Conservation (phyloP, 345 rosid species). For the Murraya paniculata region DNA sequence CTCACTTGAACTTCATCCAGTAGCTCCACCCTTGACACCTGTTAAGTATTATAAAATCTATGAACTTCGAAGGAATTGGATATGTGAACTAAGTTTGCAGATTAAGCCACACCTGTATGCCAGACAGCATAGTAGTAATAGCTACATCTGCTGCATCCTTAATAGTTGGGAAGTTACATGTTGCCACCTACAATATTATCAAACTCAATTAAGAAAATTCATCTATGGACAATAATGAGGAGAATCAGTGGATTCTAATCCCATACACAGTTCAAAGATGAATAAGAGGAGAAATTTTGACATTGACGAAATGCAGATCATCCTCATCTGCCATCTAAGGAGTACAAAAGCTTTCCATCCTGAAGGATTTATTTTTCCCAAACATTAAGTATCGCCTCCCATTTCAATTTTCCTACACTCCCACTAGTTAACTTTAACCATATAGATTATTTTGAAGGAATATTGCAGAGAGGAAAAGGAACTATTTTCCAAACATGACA, state of each 20-base stretch:
- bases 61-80: constrained; percentile 16
- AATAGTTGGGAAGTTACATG: constrained; percentile 86
- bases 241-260: neutral
- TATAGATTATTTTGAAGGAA: neutral
- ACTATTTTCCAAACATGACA: neutral
- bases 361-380: neutral
- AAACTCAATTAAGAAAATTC: neutral
- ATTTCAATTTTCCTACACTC: neutral
- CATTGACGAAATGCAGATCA: neutral
- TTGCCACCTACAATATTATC: constrained; percentile 67
- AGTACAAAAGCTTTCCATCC: neutral
- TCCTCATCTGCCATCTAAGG: neutral
- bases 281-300: neutral
- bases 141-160: constrained; percentile 99
- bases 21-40: constrained; percentile 92
- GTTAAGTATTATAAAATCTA: constrained; percentile 12
- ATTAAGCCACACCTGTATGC: constrained; percentile 66
- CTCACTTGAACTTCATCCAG: constrained; percentile 85
- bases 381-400: neutral
- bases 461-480: neutral
- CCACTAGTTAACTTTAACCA: neutral
- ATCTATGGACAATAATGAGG: neutral
- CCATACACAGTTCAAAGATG: neutral
- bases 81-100: constrained; percentile 9
- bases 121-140: constrained; percentile 78